Base-by-base conservation (phyloP, 306 rosid genomes). In the Lotus japonicus region DNA sequence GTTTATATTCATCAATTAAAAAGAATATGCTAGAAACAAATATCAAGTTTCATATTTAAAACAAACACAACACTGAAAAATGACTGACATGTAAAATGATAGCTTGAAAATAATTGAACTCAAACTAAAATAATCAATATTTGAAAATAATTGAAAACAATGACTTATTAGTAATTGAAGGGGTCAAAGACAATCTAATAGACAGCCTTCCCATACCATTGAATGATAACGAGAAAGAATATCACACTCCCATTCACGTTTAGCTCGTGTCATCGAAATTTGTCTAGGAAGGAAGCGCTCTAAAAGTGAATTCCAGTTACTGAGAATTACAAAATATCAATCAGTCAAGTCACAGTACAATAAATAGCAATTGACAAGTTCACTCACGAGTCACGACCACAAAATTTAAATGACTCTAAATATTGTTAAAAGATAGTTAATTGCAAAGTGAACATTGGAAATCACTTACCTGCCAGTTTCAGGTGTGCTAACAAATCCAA, bases 231-330 rank as follows among this genome's bases (percentile, higher is more conserved):
- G 92, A 58, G 95, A 90, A 71, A 94, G 83, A 75, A 90, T 90
- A 78, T 90, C 99, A 79, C 79, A 72, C 81, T 94, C 99, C 99
- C 99, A 94, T 59, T 94, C 99, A 45, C 96, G 83, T 81, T 88
- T 94, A 39, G 95, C 97, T 41, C 91, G 84, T 39, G 99, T 90
- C 68, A 88, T 94, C 42, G 97, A 96, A 64, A 94, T 78, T 83
- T 94, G 99, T 79, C 97, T 79, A 0, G 97, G 97, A 35, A 94
- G 83, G 49, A 84, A 90, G 42, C 89, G 84, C 84, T 94, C 97
- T 78, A 94, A 72, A 79, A 88, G 89, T 52, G 89, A 84, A 81
- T 88, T 89, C 97, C 99, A 94, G 53, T 94, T 92, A 79, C 97
- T 94, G 75, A 43, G 52, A 77, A 74, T 76, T 45, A 26, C 15